Base-by-base conservation (phyloP, 805 yeast species). In the Teunomyces cretensis region DNA sequence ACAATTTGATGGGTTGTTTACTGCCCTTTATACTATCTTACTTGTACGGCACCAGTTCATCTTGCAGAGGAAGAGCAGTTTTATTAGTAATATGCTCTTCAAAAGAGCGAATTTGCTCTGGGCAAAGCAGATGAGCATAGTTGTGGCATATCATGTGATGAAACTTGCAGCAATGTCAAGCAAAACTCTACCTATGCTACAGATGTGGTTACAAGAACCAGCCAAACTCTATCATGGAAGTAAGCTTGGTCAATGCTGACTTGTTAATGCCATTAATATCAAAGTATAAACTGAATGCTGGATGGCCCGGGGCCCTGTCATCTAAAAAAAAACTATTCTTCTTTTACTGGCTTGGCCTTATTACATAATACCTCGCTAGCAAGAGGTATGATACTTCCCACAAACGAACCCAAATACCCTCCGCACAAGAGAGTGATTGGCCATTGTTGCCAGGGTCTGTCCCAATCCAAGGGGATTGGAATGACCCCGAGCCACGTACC, bases 381-480 rank as follows among this genome's bases (percentile, higher is more conserved):
- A 26, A 37, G 32, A 6, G 32, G 43, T 13, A 57, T 30, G 2
- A 56, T 16, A 2, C 80, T 74, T 2, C 96, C 97, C 2, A 78
- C 53, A 24, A 81, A 71, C 2, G 83, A 78, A n/a, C 97, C 97
- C 0, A 72, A 27, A 56, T 88, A 88, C 0, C 83, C 82, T 1
- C 98, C 97, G 7, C 79, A 74, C 11, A 92, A 70, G 35, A 92
- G 74, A 0, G 98, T 92, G 43, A 89, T 79, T 6, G 99, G 99
- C 95, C 97, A 92, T 43, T 74, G 77, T 65, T 92, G 99, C 99
- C 99, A 92, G 19, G 86, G 88, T 56, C 98, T 76, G 62, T 92
- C 99, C 99, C 99, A 92, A 64, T 92, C 99, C 47, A 94, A 73
- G 0, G 98, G 97, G 47, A 94, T 90, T 1, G 96, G 98, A 30